Percentiles rank a stretch among this genome's conserved stretches.
Evolutionary conservation across 2,329 filamentous ascomycete species (phyloP).

Genomic region (Microsporum canis): DNA sequence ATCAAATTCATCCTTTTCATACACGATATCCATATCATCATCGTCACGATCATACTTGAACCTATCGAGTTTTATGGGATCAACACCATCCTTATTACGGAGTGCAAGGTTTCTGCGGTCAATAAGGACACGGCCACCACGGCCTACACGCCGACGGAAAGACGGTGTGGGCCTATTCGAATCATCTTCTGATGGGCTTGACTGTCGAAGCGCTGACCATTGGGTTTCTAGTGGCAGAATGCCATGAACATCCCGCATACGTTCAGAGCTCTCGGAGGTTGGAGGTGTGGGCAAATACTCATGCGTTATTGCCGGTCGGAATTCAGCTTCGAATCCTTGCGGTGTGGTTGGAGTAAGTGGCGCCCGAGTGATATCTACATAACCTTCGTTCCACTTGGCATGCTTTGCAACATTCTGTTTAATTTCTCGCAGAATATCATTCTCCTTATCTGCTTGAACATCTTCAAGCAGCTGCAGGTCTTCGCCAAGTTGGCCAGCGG

Average conservation of each 20-base stretch:
- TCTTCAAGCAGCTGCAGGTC: conserved; percentile 70
- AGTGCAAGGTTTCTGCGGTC: conserved; percentile 63
- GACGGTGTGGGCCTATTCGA: conserved; percentile 43
- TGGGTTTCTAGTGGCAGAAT: conserved; percentile 29
- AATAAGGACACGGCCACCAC: conserved; percentile 75
- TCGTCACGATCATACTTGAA: conserved; percentile 76
- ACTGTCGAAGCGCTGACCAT: conserved; percentile 26
- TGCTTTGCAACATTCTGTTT: conserved; percentile 81
- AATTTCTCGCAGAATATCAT: conserved; percentile 68
- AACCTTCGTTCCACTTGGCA: conserved; percentile 80
- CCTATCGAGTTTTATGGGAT: conserved; percentile 48
- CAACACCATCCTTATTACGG: conserved; percentile 37
- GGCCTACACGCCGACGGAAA: conserved; percentile 73
- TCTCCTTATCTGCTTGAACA: conserved; percentile 67
- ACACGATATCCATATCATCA: conserved; percentile 62
- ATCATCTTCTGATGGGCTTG: conserved; percentile 34
- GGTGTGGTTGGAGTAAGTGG: conserved; percentile 71
- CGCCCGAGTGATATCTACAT: conserved; percentile 75
- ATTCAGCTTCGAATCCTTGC: conserved; percentile 49
- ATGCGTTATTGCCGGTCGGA: conserved; percentile 56
- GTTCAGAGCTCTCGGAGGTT: conserved; percentile 38
- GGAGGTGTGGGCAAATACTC: conserved; percentile 49
- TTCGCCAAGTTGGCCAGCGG: conserved; percentile 63
- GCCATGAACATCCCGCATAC: conserved; percentile 28
- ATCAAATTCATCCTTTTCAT: conserved; percentile 61